A percentile compares a stretch with the other conserved stretches of the same genome.
Conservation (phyloP, 768 basidiomycete species). For the Lentinula raphanica region DNA sequence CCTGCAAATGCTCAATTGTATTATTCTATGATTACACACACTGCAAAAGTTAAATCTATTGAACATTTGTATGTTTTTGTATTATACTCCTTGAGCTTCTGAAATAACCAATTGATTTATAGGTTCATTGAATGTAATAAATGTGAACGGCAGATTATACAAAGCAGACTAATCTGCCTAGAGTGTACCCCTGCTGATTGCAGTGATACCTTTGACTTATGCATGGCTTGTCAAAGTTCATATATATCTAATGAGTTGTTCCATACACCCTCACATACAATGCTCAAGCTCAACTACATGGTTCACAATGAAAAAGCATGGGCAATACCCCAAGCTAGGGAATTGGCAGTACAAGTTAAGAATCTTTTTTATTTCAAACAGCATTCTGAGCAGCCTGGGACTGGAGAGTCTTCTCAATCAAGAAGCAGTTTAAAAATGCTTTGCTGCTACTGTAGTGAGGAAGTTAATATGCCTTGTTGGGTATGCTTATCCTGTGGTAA, state of each 20-base stretch:
- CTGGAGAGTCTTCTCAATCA: background rate
- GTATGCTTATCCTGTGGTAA: background rate
- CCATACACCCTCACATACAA: background rate
- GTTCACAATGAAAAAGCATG: background rate
- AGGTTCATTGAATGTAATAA: constrained; percentile 6
- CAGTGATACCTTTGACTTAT: constrained; percentile 6
- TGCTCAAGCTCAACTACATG: background rate
- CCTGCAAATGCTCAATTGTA: too few relatives aligned
- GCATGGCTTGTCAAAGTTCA: constrained; percentile 7
- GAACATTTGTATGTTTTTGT: too few relatives aligned
- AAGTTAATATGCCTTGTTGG: background rate
- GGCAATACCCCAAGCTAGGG: background rate
- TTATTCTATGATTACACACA: too few relatives aligned
- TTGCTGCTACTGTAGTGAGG: background rate
- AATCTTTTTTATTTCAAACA: background rate
- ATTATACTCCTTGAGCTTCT: too few relatives aligned
- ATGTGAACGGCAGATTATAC: constrained; percentile 6
- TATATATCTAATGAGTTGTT: background rate
- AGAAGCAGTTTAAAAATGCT: background rate
- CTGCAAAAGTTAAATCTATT: too few relatives aligned
- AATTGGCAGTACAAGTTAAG: background rate
- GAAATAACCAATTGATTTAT: too few relatives aligned
- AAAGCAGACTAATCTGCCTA: constrained; percentile 7
- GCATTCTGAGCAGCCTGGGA: background rate
- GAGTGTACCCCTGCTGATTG: constrained; percentile 7